These are phyloP conservation scores for Diplotaxis tenuifolia DNA, from an alignment of 345 rosid genomes.

Conservation along the genomic window DNA sequence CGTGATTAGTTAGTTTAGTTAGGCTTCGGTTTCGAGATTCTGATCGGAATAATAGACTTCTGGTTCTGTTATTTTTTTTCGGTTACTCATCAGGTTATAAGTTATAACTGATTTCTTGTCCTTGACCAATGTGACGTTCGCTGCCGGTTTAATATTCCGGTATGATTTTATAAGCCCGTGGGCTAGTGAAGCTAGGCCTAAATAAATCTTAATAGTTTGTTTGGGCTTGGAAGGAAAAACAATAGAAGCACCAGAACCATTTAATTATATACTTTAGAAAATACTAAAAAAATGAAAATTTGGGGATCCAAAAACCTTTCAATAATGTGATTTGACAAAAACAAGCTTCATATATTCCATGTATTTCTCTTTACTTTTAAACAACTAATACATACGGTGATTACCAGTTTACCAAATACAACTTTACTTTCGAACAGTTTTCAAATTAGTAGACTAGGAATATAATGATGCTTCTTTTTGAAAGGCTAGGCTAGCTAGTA, in stretches of 20 bases:
- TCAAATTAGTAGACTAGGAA: not conserved
- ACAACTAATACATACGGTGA: not conserved
- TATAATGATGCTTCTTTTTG: not conserved
- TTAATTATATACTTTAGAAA: not conserved
- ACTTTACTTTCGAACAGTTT: not conserved
- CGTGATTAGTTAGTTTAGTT: constrained; percentile 16
- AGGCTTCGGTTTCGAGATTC: constrained; percentile 8
- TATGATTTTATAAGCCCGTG: not conserved
- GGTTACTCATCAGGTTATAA: constrained; percentile 24
- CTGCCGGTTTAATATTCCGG: not conserved
- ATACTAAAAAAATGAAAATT: too few relatives aligned
- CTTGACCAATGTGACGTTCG: not conserved
- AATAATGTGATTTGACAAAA: constrained; percentile 21
- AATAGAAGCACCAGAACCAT: too few relatives aligned
- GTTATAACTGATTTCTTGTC: not conserved
- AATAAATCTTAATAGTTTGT: not conserved
- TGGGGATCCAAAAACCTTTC: not conserved
- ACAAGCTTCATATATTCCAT: constrained; percentile 1
- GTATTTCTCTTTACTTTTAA: not conserved
- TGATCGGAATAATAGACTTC: constrained; percentile 18
- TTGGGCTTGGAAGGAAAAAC: not conserved
- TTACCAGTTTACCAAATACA: not conserved
- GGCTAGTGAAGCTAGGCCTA: not conserved
- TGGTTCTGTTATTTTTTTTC: not conserved
- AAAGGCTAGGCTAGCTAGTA: constrained; percentile 8